Percentiles rank a stretch among this genome's conserved stretches.
These are phyloP conservation scores for Sporothrix brunneoviolacea DNA, from an alignment of 2,329 filamentous ascomycete species.

Conservation along the genomic window DNA sequence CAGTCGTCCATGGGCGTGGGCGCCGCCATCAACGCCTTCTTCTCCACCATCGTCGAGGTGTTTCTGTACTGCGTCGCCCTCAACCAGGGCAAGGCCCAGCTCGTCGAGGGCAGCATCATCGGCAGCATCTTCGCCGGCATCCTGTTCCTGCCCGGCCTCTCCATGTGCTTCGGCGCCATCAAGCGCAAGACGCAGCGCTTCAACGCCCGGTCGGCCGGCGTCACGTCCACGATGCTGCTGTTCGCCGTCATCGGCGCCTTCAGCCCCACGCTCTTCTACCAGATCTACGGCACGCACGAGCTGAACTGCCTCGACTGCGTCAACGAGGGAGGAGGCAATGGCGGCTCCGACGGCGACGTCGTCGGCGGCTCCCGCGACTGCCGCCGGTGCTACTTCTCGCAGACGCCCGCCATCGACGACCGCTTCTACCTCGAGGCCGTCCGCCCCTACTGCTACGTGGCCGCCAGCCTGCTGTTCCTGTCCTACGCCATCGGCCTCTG, in stretches of 20 bases:
- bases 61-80: conserved; percentile 95
- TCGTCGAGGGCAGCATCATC: conserved; percentile 95
- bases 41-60: conserved; percentile 94
- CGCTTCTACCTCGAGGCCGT: conserved; percentile 87
- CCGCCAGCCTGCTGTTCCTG: conserved; percentile 76
- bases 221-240: conserved; percentile 94
- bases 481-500: conserved; percentile 91
- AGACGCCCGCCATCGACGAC: conserved; percentile 75
- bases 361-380: conserved; percentile 60
- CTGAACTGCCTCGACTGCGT: conserved; percentile 70
- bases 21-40: conserved; percentile 95
- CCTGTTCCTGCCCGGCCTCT: conserved; percentile 85
- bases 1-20: conserved; percentile 98
- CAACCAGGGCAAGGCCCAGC: conserved; percentile 80
- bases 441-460: conserved; percentile 86
- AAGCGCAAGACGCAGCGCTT: conserved; percentile 98
- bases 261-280: conserved; percentile 92
- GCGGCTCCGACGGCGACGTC: conserved; percentile 29
- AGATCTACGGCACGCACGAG: conserved; percentile 97
- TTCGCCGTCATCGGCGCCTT: conserved; percentile 96
- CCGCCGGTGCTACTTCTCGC: conserved; percentile 88
- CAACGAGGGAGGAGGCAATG: conserved; percentile 44
- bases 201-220: conserved; percentile 91
- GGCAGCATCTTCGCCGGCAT: conserved; percentile 98
- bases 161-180: conserved; percentile 97